A percentile compares a stretch with the other conserved stretches of the same genome.
Conservation (phyloP, 2,329 filamentous ascomycete genomes). For the Lachnellula willkommii region DNA sequence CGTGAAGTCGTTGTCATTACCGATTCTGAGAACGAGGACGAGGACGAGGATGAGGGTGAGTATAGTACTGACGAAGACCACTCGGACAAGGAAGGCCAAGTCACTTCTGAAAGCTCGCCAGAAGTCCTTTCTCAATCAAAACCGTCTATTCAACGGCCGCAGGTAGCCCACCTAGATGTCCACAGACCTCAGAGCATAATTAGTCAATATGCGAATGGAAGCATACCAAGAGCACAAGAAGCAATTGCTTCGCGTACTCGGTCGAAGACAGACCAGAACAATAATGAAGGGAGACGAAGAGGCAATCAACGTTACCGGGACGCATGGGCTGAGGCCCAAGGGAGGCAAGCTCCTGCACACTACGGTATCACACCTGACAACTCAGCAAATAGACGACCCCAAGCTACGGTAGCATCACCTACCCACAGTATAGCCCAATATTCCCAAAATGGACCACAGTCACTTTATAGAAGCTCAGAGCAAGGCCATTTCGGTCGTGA, state of each 20-base stretch:
- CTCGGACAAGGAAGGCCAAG: slow-evolving; percentile 23
- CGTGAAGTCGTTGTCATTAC: slow-evolving; percentile 59
- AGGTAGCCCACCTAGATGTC: background rate
- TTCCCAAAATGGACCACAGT: background rate
- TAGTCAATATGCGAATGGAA: slow-evolving; percentile 1
- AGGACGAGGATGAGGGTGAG: slow-evolving; percentile 24
- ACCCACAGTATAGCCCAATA: background rate
- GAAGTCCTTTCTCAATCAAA: slow-evolving; percentile 11
- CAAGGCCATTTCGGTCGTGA: background rate
- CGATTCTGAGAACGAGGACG: slow-evolving; percentile 31
- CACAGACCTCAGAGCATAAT: background rate
- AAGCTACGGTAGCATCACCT: background rate
- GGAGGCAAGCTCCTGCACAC: slow-evolving; percentile 14
- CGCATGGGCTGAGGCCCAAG: slow-evolving; percentile 31
- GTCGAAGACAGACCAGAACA: slow-evolving; percentile 11
- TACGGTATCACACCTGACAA: background rate
- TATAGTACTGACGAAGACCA: slow-evolving; percentile 16
- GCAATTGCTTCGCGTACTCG: slow-evolving; percentile 20
- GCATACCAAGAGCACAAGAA: background rate
- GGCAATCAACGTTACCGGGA: slow-evolving; percentile 32
- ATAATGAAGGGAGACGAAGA: slow-evolving; percentile 22
- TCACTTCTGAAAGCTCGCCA: slow-evolving; percentile 17
- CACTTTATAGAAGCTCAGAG: background rate
- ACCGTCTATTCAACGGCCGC: slow-evolving; percentile 13
- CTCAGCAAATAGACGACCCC: background rate